Evolutionary conservation across 495 filamentous ascomycete genomes (phyloP).

Genomic region (Xylona heveae): DNA sequence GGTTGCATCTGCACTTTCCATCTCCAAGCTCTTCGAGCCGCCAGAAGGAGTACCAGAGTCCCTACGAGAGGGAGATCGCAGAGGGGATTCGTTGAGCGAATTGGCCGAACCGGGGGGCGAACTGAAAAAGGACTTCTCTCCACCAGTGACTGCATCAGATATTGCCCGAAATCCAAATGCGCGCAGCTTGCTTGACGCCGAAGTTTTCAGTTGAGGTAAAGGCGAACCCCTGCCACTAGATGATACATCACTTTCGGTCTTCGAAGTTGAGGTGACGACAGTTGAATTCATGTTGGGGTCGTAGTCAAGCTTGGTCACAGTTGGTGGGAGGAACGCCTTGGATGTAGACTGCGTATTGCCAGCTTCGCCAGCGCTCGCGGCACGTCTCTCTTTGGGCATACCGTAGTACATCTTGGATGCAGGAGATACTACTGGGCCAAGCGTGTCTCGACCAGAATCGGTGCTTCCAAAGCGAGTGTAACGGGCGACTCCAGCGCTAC

Average conservation of each 20-base stretch:
- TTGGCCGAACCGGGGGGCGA: constrained; percentile 24
- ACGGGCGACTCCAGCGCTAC: constrained; percentile 35
- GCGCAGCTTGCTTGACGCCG: constrained; percentile 8
- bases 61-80: constrained; percentile 49
- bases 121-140: constrained; percentile 29
- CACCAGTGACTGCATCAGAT: constrained; percentile 55
- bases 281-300: constrained; percentile 22
- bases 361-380: no score
- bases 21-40: constrained; percentile 55
- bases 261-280: constrained; percentile 28
- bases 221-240: constrained; percentile 28
- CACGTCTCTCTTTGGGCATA: constrained; percentile 16
- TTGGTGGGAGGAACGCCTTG: constrained; percentile 28
- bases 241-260: constrained; percentile 24
- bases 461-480: constrained; percentile 65
- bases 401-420: constrained; percentile 41
- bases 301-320: constrained; percentile 47
- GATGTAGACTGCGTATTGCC: constrained; percentile 15
- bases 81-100: constrained; percentile 39
- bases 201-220: constrained; percentile 17
- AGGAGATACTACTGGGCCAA: constrained; percentile 14
- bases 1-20: constrained; percentile 40
- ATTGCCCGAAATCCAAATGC: constrained; percentile 52
- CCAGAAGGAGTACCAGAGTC: constrained; percentile 74
- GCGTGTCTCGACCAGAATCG: constrained; percentile 28